Conservation (phyloP, 768 basidiomycete species). For the Leccinum broughii region DNA sequence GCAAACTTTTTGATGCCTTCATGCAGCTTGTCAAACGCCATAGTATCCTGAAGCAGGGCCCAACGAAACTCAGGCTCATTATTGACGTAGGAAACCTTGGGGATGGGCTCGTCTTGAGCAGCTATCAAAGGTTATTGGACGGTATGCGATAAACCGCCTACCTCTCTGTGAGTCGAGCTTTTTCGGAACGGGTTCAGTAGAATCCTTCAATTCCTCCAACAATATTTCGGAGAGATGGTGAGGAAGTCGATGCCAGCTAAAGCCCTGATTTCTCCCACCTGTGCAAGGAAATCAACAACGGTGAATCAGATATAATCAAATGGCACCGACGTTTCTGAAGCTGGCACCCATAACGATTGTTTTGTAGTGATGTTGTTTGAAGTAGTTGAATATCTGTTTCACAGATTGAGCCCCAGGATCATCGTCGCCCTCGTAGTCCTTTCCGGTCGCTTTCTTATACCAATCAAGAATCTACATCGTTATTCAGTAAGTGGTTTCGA, state of each 20-base stretch:
- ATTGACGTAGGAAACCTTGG: conserved; percentile 82
- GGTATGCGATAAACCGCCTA: conserved; percentile 28
- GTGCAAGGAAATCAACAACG: background rate
- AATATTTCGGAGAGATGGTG: conserved; percentile 85
- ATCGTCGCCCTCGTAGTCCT: conserved; percentile 81
- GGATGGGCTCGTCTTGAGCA: conserved; percentile 59
- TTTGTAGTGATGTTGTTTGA: conserved; percentile 96
- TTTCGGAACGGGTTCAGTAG: conserved; percentile 71
- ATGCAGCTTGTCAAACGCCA: conserved; percentile 96
- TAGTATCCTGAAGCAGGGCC: conserved; percentile 83
- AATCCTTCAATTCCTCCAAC: conserved; percentile 84
- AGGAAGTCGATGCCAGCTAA: conserved; percentile 96
- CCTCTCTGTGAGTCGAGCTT: conserved; percentile 70
- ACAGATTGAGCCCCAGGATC: conserved; percentile 96
- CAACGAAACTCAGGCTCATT: conserved; percentile 94
- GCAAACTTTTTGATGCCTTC: conserved; percentile 98
- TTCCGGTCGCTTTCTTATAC: conserved; percentile 89
- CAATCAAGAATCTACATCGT: conserved; percentile 87
- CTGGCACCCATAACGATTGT: conserved; percentile 99
- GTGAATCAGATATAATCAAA: background rate
- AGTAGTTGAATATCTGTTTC: conserved; percentile 96
- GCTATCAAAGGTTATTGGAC: conserved; percentile 37
- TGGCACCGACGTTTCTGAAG: conserved; percentile 82
- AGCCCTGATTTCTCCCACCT: conserved; percentile 88
- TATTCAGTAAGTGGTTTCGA: background rate